These are phyloP conservation scores for Tricholoma flavovirens DNA, from an alignment of 768 basidiomycete species.

Conservation along the genomic window DNA sequence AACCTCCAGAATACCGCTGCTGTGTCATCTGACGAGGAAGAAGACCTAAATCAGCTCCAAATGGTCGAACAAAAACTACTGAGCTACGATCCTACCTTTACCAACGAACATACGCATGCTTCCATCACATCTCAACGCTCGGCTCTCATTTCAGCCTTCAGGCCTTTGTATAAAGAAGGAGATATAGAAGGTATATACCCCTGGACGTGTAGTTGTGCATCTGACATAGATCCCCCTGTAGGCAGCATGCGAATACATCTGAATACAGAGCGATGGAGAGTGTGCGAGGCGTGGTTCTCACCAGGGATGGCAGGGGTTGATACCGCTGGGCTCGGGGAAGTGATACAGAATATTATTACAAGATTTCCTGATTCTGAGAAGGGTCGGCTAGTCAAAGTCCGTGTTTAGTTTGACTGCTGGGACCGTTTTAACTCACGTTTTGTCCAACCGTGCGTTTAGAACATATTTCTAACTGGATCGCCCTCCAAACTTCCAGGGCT, in stretches of 20 bases:
- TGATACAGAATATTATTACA: slow-evolving; percentile 76
- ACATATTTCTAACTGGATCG: slow-evolving; percentile 85
- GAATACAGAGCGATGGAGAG: slow-evolving; percentile 85
- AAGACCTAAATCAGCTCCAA: slow-evolving; percentile 70
- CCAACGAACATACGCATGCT: slow-evolving; percentile 72
- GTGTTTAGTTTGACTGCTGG: slow-evolving; percentile 8
- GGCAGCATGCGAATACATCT: slow-evolving; percentile 79
- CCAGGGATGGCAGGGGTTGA: slow-evolving; percentile 94
- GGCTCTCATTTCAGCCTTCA: slow-evolving; percentile 81
- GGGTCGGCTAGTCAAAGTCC: slow-evolving; percentile 68
- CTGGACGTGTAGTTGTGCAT: background rate
- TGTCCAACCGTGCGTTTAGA: slow-evolving; percentile 36
- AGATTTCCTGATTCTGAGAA: slow-evolving; percentile 67
- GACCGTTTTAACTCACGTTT: background rate
- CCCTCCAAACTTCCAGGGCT: slow-evolving; percentile 74
- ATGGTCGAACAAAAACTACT: slow-evolving; percentile 77
- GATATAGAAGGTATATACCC: slow-evolving; percentile 50
- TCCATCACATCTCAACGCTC: slow-evolving; percentile 73
- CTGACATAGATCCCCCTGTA: slow-evolving; percentile 9
- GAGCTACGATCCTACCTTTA: slow-evolving; percentile 81
- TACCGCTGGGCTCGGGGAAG: slow-evolving; percentile 90
- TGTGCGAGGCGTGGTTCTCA: slow-evolving; percentile 89
- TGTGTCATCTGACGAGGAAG: slow-evolving; percentile 84
- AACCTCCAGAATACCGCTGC: slow-evolving; percentile 55
- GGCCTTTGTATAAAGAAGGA: slow-evolving; percentile 71